phyloP scores from a whole-genome alignment of 108 stramenopile genomes.

The Cyclotella sp. region DNA sequence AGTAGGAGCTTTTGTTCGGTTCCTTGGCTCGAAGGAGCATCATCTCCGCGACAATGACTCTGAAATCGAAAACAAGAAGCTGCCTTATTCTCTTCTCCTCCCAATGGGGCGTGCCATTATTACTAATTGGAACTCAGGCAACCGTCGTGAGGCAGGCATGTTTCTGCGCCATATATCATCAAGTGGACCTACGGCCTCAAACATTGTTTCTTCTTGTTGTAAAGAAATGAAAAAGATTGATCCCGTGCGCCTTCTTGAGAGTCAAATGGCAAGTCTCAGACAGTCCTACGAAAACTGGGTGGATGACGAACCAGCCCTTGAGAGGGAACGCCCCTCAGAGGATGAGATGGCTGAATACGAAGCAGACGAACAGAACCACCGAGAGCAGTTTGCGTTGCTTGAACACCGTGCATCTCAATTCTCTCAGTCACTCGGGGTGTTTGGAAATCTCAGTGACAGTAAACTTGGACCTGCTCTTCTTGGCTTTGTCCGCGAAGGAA shows the following conservation, averaged over 20 bases:
- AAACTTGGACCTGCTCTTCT: conserved; percentile 64
- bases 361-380: conserved; percentile 59
- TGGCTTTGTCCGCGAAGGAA: conserved; percentile 80
- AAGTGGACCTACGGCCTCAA: conserved; percentile 53
- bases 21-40: conserved; percentile 59
- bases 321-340: conserved; percentile 68
- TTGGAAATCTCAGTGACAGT: conserved; percentile 59
- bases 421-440: conserved; percentile 76
- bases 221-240: conserved; percentile 72
- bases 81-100: conserved; percentile 56
- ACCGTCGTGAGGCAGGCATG: conserved; percentile 83
- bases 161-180: conserved; percentile 69
- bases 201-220: conserved; percentile 53
- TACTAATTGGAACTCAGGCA: conserved; percentile 75
- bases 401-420: conserved; percentile 72
- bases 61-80: conserved; percentile 28
- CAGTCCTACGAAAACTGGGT: conserved; percentile 80
- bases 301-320: conserved; percentile 72
- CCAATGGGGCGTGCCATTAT: conserved; percentile 67
- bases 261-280: conserved; percentile 86
- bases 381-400: conserved; percentile 52
- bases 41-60: conserved; percentile 40
- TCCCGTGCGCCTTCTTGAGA: conserved; percentile 84
- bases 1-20: conserved; percentile 74
- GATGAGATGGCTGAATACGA: conserved; percentile 76